Percentiles rank a stretch among this genome's conserved stretches.
phyloP scores from a whole-genome alignment of 352 stramenopile genomes.

The Pythium myriotylum region DNA sequence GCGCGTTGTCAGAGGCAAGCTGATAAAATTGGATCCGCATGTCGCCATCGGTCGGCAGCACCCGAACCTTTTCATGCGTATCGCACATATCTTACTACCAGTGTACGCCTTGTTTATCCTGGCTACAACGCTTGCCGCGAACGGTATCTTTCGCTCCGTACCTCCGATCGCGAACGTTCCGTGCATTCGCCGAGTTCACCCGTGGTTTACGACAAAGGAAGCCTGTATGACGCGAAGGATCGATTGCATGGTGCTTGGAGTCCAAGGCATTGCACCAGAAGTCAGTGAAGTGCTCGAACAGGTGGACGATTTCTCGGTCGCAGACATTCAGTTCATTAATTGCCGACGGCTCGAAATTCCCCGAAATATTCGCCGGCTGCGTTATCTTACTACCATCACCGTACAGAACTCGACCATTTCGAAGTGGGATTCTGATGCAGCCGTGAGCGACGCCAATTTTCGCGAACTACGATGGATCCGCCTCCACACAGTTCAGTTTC shows the following conservation, averaged over 20 bases:
- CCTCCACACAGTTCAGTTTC: neutral
- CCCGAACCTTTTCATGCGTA: neutral
- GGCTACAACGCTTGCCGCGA: neutral
- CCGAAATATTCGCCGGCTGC: neutral
- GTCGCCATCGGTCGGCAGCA: neutral
- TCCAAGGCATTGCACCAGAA: neutral
- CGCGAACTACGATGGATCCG: neutral
- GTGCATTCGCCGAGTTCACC: constrained; percentile 19
- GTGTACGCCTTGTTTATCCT: neutral
- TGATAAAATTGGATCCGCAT: neutral
- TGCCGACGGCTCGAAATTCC: constrained; percentile 5
- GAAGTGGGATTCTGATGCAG: neutral
- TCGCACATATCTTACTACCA: neutral
- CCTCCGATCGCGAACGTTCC: neutral
- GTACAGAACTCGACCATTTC: neutral
- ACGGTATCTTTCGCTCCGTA: neutral
- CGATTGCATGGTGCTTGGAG: neutral
- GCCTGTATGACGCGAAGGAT: constrained; percentile 6
- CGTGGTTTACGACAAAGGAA: constrained; percentile 16
- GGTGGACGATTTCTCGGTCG: neutral
- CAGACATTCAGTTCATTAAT: neutral
- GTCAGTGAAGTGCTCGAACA: neutral
- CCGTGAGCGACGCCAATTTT: neutral
- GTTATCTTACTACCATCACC: neutral
- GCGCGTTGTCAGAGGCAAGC: neutral